phyloP scores from a whole-genome alignment of 2,329 filamentous ascomycete genomes.

The Coniochaeta sp. region DNA sequence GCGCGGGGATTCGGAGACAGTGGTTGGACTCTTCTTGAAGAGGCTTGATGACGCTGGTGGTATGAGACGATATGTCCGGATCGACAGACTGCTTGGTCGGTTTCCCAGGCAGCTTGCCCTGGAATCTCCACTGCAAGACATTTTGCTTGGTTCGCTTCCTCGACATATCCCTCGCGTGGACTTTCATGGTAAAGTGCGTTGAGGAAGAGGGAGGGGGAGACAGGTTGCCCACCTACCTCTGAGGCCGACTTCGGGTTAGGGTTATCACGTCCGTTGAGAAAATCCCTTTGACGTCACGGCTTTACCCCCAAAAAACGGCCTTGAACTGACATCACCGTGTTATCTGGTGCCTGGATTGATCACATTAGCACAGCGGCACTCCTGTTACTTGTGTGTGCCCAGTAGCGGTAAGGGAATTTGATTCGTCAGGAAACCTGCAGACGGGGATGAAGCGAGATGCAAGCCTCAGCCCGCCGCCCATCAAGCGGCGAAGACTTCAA shows the following conservation, averaged over 20 bases:
- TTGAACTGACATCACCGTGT: neutral
- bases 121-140: constrained; percentile 1
- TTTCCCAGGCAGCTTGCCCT: neutral
- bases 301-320: neutral
- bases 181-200: neutral
- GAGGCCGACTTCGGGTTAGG: too few species aligned
- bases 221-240: too few species aligned
- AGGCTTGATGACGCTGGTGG: constrained; percentile 5
- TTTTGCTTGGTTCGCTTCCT: constrained; percentile 3
- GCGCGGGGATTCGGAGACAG: constrained; percentile 1
- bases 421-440: too few species aligned
- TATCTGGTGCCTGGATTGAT: neutral
- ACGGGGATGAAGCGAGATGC: neutral
- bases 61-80: neutral
- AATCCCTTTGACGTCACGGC: too few species aligned
- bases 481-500: constrained; percentile 4
- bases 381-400: neutral
- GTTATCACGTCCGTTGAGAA: too few species aligned
- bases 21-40: constrained; percentile 4
- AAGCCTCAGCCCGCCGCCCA: constrained; percentile 6
- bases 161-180: constrained; percentile 2
- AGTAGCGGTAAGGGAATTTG: too few species aligned
- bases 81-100: neutral
- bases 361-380: neutral
- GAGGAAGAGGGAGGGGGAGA: neutral